Evolutionary conservation across 2,329 filamentous ascomycete genomes (phyloP), one percentile per base, ranked within the genome.

Genomic region (Pestalotiopsis sp.): DNA sequence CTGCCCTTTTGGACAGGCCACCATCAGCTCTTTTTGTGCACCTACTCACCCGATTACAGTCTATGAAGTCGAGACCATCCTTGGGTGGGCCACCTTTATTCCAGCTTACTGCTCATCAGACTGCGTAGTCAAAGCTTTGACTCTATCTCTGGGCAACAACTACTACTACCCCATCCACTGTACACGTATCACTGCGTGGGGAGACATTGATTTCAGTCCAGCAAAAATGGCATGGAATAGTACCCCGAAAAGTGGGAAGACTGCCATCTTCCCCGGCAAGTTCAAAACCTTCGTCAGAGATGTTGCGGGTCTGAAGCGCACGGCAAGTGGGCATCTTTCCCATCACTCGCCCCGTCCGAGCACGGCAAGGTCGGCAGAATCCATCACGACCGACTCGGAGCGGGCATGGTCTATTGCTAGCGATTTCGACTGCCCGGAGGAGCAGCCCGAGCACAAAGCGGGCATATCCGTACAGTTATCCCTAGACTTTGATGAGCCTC

Each of bases 401-500:
- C 56, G 41, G 31, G 49, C 25, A 13, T 67, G 65, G 65, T 41
- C 39, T 12, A 68, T 57, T 27, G 66, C 25, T n/a, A 57, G 39
- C 20, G 66, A 65, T 7, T 38, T 63, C 13, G 66, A 65, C 14
- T 38, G 41, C 12, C 38, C 56, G 14, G 25, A 31, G 57, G 67
- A 66, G 45, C 63, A 57, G 39, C 67, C 62, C 12, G 64, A 49
- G 3, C 36, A 64, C 45, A 56, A 64, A 11, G 68, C 74, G 31
- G 76, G 73, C 65, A 76, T 87, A 36, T 77, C 79, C 39, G 80
- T 86, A 17, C 80, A 82, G 31, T 80, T 85, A 65, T 81, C 81
- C 38, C 78, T 86, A 73, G 81, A 78, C 61, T 87, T 86, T 72
- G 81, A 82, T 64, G 80, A 81, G 49, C 84, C 83, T 6, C 75